Percentiles rank a stretch among this genome's conserved stretches.
phyloP scores from a whole-genome alignment of 352 stramenopile genomes.

The Aphanomyces stellatus region DNA sequence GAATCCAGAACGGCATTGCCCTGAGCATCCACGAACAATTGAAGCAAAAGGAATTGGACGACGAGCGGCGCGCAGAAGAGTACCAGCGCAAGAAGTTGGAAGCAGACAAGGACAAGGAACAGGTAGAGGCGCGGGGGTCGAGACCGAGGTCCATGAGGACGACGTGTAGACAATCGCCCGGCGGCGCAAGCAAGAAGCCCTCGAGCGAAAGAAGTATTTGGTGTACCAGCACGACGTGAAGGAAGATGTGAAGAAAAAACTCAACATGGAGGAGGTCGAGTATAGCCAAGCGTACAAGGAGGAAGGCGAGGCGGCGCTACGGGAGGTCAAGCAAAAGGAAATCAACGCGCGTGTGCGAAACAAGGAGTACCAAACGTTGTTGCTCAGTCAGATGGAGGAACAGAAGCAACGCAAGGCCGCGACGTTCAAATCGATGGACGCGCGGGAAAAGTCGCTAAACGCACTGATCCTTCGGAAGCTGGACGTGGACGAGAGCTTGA shows the following conservation, averaged over 20 bases:
- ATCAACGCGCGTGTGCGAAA: constrained; percentile 27
- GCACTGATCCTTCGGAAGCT: constrained; percentile 60
- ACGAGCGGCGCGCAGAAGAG: constrained; percentile 47
- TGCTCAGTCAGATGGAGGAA: constrained; percentile 54
- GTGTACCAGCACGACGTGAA: constrained; percentile 38
- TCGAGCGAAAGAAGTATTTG: constrained; percentile 51
- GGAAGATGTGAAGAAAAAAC: constrained; percentile 43
- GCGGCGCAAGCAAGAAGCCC: constrained; percentile 31
- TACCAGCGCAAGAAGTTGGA: constrained; percentile 55
- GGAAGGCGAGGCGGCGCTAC: constrained; percentile 34
- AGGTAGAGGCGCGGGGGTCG: background rate
- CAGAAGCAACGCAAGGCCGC: constrained; percentile 41
- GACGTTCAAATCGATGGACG: constrained; percentile 54
- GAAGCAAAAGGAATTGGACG: constrained; percentile 36
- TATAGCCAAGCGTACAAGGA: constrained; percentile 44
- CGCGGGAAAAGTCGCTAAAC: constrained; percentile 48
- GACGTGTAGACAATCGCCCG: background rate
- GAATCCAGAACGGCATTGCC: constrained; percentile 31
- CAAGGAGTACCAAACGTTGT: constrained; percentile 44
- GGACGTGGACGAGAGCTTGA: constrained; percentile 35
- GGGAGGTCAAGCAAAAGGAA: constrained; percentile 36
- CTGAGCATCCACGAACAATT: constrained; percentile 43
- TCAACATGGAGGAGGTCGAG: constrained; percentile 47
- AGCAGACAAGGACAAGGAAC: constrained; percentile 28
- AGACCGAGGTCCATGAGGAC: constrained; percentile 22